phyloP scores from a whole-genome alignment of 176 grass and related monocot genomes.

The Oryza glaberrima region DNA sequence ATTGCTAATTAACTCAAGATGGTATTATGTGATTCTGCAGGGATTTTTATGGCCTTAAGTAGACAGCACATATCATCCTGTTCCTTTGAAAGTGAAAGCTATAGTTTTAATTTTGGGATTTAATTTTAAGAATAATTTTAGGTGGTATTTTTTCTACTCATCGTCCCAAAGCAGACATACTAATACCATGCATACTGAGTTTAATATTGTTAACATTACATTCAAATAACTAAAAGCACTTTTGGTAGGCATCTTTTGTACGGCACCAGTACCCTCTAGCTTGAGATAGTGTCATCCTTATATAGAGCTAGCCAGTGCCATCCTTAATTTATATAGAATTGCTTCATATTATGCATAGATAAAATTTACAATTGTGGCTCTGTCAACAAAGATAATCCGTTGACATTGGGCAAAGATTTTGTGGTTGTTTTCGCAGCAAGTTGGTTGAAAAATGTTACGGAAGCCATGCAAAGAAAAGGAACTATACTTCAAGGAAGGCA shows the following conservation, averaged over 20 bases:
- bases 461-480: background rate
- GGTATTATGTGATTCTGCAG: background rate
- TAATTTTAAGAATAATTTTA: no score
- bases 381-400: slow-evolving; percentile 45
- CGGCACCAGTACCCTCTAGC: background rate
- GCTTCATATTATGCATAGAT: background rate
- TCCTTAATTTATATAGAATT: background rate
- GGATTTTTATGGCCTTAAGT: background rate
- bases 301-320: background rate
- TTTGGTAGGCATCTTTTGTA: background rate
- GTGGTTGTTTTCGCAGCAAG: slow-evolving; percentile 44
- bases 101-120: no score
- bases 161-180: no score
- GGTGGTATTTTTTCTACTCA: no score
- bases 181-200: no score
- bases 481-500: background rate
- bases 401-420: slow-evolving; percentile 31
- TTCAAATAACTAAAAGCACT: background rate
- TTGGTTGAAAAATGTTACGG: slow-evolving; percentile 26
- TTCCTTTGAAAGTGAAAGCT: background rate
- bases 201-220: background rate
- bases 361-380: background rate
- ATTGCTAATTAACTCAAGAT: background rate
- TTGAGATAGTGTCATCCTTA: background rate
- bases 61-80: background rate